Base-by-base conservation (phyloP, 805 yeast genomes). In the Starmerella ratchasimensis region DNA sequence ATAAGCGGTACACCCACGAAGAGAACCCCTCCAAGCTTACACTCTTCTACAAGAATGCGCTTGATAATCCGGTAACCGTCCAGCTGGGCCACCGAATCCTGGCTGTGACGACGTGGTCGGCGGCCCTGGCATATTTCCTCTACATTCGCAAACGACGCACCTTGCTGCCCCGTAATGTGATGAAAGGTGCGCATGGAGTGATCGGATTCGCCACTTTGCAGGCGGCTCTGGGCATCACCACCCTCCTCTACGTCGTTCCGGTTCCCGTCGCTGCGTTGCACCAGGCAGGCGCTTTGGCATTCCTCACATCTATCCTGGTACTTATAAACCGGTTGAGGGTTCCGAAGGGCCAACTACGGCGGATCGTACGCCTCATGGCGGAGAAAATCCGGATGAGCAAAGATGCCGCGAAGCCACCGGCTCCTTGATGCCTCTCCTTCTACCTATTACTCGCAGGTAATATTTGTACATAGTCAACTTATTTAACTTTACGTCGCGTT, bases 41-140 rank as follows among this genome's bases (percentile, higher is more conserved):
- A 13, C 80, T 52, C 60, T 65, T 40, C 68, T 37, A 36, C 27
- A 76, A 95, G 64, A 90, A 90, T 55, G 60, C 82, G 58, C 67
- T 90, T 30, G 99, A 90, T 59, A 90, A 90, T 58, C 99, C 97
- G 43, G 73, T 94, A 5, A 86, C 95, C 1, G 98, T 90, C 27
- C 98, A 90, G 60, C 63, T 90, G 47, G 76, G 75, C 41, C 99
- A 90, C 60, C 72, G 99, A 58, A 69, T 78, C 18, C 60, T 86
- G 42, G 98, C 96, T 4, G 71, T 72, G 14, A 63, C 90, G 11
- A 76, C 97, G 0, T 88, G 86, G 59, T 68, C 69, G 44, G 61
- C 83, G 0, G 69, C 80, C 5, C 58, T 79, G 32, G 86, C 69
- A 0, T 59, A 72, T n/a, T 94, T 84, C 53, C 47, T 80, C 62